Evolutionary conservation across 78 protist genomes (phyloP), one percentile per base, ranked within the genome.

Genomic region (Neovahlkampfia damariscottae): DNA sequence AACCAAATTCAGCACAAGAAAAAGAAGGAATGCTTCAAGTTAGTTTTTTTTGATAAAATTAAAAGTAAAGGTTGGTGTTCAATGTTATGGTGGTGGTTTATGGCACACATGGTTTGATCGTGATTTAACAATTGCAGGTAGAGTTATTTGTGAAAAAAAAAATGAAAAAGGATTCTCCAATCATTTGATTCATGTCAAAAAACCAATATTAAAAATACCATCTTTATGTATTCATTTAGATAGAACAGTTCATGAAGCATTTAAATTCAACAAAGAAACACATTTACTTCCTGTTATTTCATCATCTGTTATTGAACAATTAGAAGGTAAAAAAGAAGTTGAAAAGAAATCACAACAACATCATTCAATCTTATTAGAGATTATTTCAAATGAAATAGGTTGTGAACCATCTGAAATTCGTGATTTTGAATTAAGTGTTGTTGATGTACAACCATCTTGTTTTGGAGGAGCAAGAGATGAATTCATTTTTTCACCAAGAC

Each of bases 61-160:
- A n/a, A n/a, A n/a, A n/a, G n/a, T n/a, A n/a, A 80, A 79, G 59
- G 83, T 94, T 36, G 92, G 93, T 35, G 90, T 85, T 5, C 91
- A 90, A 41, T 29, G 72, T 29, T 95, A 95, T 82, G 98, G 98
- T 70, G 98, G 98, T 31, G 98, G 96, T 30, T 71, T 92, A 29
- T 92, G 96, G 95, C 86, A 88, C 80, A 92, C 98, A 35, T 95
- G 98, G 98, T 90, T 92, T 67, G 98, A 95, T 70, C 79, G 98
- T 7, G 96, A 95, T 74, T 80, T 95, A 38, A 68, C 90, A 8
- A 62, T 95, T 2, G 94, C 94, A 8, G 95, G 96, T 31, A 83
- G 94, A 32, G 96, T 88, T 32, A 66, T 72, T 4, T 58, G 28
- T 67, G 6, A 38, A 6, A 59, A 3, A 67, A 5, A 3, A 34